These are phyloP conservation scores for Umbelopsis sp. DNA, from an alignment of 192 early-diverging fungal species.

Conservation along the genomic window DNA sequence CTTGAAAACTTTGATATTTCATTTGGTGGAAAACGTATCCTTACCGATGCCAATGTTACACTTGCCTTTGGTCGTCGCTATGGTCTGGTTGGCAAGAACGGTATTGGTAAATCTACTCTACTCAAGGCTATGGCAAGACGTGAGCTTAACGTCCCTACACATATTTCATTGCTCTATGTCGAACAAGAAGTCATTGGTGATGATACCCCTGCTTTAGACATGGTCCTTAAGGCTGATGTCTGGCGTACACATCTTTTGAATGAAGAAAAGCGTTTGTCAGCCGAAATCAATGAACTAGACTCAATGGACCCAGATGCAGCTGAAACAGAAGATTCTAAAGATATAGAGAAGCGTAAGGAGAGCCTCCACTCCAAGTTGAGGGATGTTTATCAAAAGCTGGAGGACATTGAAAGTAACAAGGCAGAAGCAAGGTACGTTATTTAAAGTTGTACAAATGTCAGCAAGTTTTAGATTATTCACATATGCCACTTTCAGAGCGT, in stretches of 20 bases:
- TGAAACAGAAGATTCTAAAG: constrained; percentile 51
- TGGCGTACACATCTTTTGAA: constrained; percentile 89
- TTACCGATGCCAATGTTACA: constrained; percentile 81
- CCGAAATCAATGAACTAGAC: constrained; percentile 53
- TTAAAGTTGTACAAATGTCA: too few species aligned
- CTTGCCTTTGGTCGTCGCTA: constrained; percentile 91
- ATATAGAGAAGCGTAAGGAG: constrained; percentile 59
- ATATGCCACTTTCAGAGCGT: constrained; percentile 60
- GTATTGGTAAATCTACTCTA: constrained; percentile 86
- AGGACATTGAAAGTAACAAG: constrained; percentile 96
- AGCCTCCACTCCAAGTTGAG: constrained; percentile 64
- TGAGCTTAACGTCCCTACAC: constrained; percentile 85
- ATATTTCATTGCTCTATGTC: constrained; percentile 95
- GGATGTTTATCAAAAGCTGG: constrained; percentile 81
- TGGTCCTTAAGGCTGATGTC: constrained; percentile 91
- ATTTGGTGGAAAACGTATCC: constrained; percentile 91
- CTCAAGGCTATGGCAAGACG: constrained; percentile 76
- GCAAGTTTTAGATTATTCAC: too few species aligned
- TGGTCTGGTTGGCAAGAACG: constrained; percentile 93
- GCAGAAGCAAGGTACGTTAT: constrained; percentile 78
- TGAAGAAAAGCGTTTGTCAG: constrained; percentile 75
- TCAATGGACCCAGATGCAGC: constrained; percentile 49
- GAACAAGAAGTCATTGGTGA: constrained; percentile 97
- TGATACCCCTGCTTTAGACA: constrained; percentile 81
- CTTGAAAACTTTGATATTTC: constrained; percentile 97